Conservation (phyloP, 75 land plant species). For the Cryptomeria japonica region DNA sequence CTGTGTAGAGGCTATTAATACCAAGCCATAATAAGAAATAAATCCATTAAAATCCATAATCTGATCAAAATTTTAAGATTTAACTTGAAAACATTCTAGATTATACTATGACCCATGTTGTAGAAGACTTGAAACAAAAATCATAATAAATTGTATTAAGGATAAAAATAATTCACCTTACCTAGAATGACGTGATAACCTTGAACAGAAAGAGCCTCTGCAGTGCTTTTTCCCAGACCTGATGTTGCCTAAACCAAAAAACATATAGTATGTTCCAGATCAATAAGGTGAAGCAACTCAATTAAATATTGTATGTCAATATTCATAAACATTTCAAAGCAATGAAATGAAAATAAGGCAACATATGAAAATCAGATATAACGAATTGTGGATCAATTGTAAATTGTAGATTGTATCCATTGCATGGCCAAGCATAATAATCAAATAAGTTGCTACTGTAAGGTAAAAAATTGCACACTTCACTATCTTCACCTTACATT, state of each 20-base stretch:
- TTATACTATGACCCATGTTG: not conserved
- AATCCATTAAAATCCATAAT: not conserved
- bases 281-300: not conserved
- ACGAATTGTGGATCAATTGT: not conserved
- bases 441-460: not conserved
- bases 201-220: slow-evolving; percentile 8
- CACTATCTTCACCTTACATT: no score
- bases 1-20: not conserved
- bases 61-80: not conserved
- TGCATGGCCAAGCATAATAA: not conserved
- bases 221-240: slow-evolving; percentile 5
- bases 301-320: not conserved
- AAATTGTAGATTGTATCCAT: not conserved
- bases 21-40: not conserved
- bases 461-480: no score
- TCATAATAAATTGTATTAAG: not conserved
- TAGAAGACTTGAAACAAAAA: not conserved
- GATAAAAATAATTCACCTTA: not conserved
- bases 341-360: not conserved
- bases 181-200: slow-evolving; percentile 8
- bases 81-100: not conserved
- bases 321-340: not conserved
- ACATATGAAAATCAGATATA: not conserved
- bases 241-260: slow-evolving; percentile 3
- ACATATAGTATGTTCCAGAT: not conserved